Base-by-base conservation (phyloP, 225 moss, liverwort and hornwort genomes). In the Sphagnum tenellum region DNA sequence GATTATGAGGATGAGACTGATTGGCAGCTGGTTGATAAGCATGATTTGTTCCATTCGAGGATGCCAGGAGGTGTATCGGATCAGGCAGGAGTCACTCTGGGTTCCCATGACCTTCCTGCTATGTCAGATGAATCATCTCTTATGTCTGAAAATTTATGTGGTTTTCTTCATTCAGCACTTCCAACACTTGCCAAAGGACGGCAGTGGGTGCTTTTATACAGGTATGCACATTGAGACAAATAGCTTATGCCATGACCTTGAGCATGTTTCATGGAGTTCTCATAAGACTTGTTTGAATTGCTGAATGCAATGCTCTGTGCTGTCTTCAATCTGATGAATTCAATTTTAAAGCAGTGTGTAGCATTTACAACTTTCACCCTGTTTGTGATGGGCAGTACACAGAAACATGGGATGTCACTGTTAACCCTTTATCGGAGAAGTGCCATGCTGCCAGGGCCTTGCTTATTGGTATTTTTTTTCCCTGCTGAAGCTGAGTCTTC, bases 11-110 rank as follows among this genome's bases (percentile, higher is more conserved):
- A 96, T 69, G 84, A 86, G 61, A 77, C 89, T 49, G 95, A 96
- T 67, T 96, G 96, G 96, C 83, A 92, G 74, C 81, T 96, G 59
- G 88, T 96, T 56, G 89, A 92, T 59, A 88, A 92, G 62, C 85
- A 79, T 57, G 88, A 90, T 70, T 68, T 90, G 14, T 62, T 73
- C 66, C 79, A 72, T 29, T 64, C 70, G 48, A 67, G 68, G 55
- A 13, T 60, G 49, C 63, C 78, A 8, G 68, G 54, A 49, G 76
- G 69, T n/a, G 65, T 71, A 46, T 29, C 68, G 59, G 60, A 44
- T 53, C 48, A 59, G 59, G 70, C 47, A 49, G 66, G 70, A 12
- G 75, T 79, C 53, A 57, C 66, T 48, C 9, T 74, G 29, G 74
- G 72, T 60, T 80, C 73, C 4, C 49, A 70, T 59, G 78, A 80